phyloP scores from a whole-genome alignment of 768 basidiomycete genomes.

The Leucosporidium scottii region DNA sequence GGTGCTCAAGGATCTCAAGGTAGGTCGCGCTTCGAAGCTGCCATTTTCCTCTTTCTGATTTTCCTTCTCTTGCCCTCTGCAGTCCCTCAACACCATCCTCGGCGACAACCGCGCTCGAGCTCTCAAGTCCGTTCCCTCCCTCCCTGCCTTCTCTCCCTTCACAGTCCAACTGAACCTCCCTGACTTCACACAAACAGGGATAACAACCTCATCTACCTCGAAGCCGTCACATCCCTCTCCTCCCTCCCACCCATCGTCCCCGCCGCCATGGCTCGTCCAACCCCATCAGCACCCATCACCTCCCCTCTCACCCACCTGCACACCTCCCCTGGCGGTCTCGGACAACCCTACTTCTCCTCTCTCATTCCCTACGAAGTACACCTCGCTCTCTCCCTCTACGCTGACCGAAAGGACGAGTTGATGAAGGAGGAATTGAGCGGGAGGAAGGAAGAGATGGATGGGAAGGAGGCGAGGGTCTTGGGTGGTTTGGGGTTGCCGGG shows the following conservation, averaged over 20 bases:
- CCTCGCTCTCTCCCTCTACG: slow-evolving; percentile 83
- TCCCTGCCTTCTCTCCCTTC: not conserved
- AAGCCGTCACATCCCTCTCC: slow-evolving; percentile 67
- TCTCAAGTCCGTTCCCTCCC: slow-evolving; percentile 32
- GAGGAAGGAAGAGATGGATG: slow-evolving; percentile 57
- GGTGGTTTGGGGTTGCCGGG: slow-evolving; percentile 72
- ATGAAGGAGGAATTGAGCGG: slow-evolving; percentile 61
- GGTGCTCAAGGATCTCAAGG: slow-evolving; percentile 74
- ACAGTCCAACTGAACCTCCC: not conserved
- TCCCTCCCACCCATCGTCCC: slow-evolving; percentile 60
- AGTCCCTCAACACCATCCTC: slow-evolving; percentile 72
- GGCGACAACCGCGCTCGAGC: slow-evolving; percentile 63
- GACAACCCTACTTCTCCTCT: slow-evolving; percentile 59
- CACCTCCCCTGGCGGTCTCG: slow-evolving; percentile 15
- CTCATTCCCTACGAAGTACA: slow-evolving; percentile 80
- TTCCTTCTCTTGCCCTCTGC: not conserved
- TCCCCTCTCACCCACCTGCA: slow-evolving; percentile 36
- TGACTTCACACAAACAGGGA: slow-evolving; percentile 52
- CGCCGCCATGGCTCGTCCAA: slow-evolving; percentile 59
- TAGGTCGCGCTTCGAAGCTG: slow-evolving; percentile 38
- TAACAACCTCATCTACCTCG: slow-evolving; percentile 92
- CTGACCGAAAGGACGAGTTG: slow-evolving; percentile 66
- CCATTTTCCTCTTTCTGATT: not conserved
- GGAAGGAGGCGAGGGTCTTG: slow-evolving; percentile 58
- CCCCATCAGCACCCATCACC: slow-evolving; percentile 46